A percentile compares a stretch with the other conserved stretches of the same genome.
Conservation (phyloP, 306 rosid species). For the Lathyrus tuberosus region DNA sequence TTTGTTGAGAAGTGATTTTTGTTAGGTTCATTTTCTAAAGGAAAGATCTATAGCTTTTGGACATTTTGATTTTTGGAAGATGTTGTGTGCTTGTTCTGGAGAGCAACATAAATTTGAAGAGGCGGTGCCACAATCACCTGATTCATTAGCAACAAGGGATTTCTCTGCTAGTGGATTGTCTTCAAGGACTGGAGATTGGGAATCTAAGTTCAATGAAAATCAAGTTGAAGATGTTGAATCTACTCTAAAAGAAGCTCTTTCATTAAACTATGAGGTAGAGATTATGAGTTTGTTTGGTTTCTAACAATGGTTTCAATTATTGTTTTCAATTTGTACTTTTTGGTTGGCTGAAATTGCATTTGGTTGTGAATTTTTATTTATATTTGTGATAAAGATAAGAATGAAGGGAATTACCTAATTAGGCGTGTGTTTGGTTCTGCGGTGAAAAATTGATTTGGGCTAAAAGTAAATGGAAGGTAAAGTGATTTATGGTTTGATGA, state of each 20-base stretch:
- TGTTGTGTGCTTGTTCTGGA: constrained; percentile 98
- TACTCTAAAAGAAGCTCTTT: constrained; percentile 84
- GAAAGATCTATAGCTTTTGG: constrained; percentile 33
- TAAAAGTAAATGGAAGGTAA: too few species aligned
- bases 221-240: constrained; percentile 97
- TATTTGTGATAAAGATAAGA: not conserved
- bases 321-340: not conserved
- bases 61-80: constrained; percentile 42
- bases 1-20: constrained; percentile 37
- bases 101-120: constrained; percentile 93
- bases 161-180: constrained; percentile 91
- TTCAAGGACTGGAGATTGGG: constrained; percentile 91
- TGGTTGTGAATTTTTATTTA: not conserved
- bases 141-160: constrained; percentile 94
- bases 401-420: too few species aligned
- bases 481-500: too few species aligned
- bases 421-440: too few species aligned
- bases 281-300: not conserved
- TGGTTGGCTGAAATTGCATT: not conserved
- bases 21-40: constrained; percentile 27
- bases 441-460: too few species aligned
- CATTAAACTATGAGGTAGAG: constrained; percentile 88
- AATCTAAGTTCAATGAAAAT: constrained; percentile 67
- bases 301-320: not conserved
- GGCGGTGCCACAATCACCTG: constrained; percentile 83